These are phyloP conservation scores for Spergularia azorica DNA, from an alignment of 179 eudicot genomes.

Conservation along the genomic window DNA sequence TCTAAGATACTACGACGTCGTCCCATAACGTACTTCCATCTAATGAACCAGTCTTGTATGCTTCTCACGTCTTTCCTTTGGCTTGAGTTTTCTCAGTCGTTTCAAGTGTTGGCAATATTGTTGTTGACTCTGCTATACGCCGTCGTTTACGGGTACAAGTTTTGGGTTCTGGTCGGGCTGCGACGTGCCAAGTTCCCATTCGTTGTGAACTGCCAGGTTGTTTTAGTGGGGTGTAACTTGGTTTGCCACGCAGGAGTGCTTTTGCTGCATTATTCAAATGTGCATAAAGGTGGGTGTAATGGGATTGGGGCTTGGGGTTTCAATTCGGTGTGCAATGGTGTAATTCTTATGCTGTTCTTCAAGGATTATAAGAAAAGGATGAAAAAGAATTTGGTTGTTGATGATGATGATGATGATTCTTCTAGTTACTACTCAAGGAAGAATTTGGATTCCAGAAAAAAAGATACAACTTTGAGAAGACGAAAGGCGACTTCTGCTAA, in stretches of 20 bases:
- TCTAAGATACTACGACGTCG: constrained; percentile 37
- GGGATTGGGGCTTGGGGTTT: constrained; percentile 68
- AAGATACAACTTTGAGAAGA: neutral
- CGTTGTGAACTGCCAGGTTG: constrained; percentile 42
- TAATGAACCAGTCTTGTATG: constrained; percentile 42
- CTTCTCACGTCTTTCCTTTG: constrained; percentile 47
- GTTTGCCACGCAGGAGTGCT: constrained; percentile 49
- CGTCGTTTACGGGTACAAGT: constrained; percentile 44
- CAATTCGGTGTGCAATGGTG: constrained; percentile 38
- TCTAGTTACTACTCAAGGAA: constrained; percentile 16
- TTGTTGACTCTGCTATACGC: constrained; percentile 35
- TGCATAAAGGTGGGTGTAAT: constrained; percentile 54
- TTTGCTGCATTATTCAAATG: constrained; percentile 32
- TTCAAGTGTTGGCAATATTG: constrained; percentile 52
- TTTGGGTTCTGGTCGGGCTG: constrained; percentile 41
- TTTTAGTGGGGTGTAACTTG: constrained; percentile 39
- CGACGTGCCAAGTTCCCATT: constrained; percentile 33
- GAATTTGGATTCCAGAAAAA: neutral
- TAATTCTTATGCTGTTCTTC: constrained; percentile 34
- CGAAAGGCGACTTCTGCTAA: neutral
- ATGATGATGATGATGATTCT: constrained; percentile 18
- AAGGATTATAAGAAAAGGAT: constrained; percentile 31
- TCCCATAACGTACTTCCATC: constrained; percentile 31
- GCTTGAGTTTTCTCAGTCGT: constrained; percentile 68
- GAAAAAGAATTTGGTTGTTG: neutral